Conservation (phyloP, 164 flowering plant species). For the Platanus orientalis region DNA sequence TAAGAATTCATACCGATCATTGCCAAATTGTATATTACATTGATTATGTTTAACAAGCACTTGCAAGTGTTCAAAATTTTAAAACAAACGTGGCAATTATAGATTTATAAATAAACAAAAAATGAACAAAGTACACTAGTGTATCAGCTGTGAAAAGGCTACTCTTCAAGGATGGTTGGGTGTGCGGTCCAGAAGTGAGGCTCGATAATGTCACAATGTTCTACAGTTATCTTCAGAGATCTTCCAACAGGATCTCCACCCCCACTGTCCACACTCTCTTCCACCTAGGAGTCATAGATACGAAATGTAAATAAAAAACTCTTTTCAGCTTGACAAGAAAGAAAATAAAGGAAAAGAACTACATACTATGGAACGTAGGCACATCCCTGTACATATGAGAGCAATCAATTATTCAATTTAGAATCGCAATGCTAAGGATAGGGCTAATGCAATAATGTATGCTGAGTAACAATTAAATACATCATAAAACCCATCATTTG, state of each 20-base stretch:
- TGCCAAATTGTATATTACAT: no score
- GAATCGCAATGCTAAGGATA: no score
- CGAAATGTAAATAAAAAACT: background rate
- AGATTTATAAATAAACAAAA: no score
- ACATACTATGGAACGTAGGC: background rate
- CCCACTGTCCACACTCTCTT: conserved; percentile 22
- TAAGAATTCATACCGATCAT: no score
- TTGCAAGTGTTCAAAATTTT: no score
- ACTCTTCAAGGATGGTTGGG: conserved; percentile 38
- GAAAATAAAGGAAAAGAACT: background rate
- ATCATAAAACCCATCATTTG: background rate
- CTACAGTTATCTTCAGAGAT: conserved; percentile 27
- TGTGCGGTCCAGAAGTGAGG: conserved; percentile 55
- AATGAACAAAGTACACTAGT: no score
- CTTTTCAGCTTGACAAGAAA: background rate
- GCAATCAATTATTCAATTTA: background rate
- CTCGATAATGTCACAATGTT: conserved; percentile 53
- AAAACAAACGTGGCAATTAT: no score
- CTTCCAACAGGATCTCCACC: conserved; percentile 24
- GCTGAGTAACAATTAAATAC: background rate
- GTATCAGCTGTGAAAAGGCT: background rate
- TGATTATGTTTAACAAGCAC: no score
- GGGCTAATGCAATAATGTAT: background rate
- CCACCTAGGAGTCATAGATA: conserved; percentile 17
- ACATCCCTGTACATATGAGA: no score